Evolutionary conservation across 2,329 filamentous ascomycete species (phyloP), one percentile per base, ranked within the genome.

Genomic region (Aspergillus sp.): DNA sequence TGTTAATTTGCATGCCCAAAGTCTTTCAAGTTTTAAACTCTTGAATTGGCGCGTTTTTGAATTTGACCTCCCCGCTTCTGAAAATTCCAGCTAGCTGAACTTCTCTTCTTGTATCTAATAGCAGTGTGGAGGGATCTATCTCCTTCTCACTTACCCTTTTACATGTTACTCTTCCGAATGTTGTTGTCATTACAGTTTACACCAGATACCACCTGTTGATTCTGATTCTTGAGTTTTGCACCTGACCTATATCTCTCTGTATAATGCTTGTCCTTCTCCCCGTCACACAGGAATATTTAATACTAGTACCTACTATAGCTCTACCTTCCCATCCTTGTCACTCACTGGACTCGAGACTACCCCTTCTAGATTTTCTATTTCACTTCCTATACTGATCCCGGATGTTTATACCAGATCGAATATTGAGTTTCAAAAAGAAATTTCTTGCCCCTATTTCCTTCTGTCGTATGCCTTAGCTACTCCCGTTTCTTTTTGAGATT

Each of bases 141-240:
- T 12, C 48, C 48, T 13, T 39, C 48, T 42, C 48, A 38, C 45
- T 53, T 49, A 51, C 42, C 26, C 50, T 47, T 39, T 44, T 45
- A 51, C 44, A 41, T 53, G 7, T 24, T 41, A 26, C n/a, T 13
- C 17, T 15, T 48, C n/a, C 34, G 11, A 18, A 32, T 18, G 24
- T 55, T 48, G 51, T 50, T 55, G 24, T 47, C 43, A 17, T 49
- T 39, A 41, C 41, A 36, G 26, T 44, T 51, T 49, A 47, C 49
- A 52, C 56, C 54, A 57, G 62, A 64, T 64, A 65, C 60, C 63
- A 61, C 53, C 48, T 50, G 38, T 55, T 57, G 49, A 53, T 61
- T 54, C 43, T 45, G 24, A 45, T 45, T 45, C 24, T 30, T 11
- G 44, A 50, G 26, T 15, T 39, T 43, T 57, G 49, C 45, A 51